Percentiles rank a stretch among this genome's conserved stretches.
These are phyloP conservation scores for Rhodotorula sp. DNA, from an alignment of 1,284 basidiomycete species.

Conservation along the genomic window DNA sequence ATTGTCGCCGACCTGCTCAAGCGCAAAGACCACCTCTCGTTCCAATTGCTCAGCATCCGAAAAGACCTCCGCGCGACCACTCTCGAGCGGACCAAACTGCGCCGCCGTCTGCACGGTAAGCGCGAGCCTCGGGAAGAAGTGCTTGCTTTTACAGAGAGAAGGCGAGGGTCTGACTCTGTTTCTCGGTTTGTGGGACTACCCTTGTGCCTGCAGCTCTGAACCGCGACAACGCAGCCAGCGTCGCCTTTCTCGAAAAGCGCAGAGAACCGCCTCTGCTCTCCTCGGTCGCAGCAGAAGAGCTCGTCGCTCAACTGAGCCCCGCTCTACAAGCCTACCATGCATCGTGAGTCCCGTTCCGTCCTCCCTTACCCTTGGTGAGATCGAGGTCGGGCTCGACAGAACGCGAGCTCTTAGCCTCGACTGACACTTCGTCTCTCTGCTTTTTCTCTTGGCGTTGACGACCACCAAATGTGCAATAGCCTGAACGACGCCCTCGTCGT, in stretches of 20 bases:
- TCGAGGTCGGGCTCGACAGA: no score
- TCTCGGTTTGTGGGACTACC: not conserved
- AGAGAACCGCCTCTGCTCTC: not conserved
- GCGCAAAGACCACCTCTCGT: slow-evolving; percentile 12
- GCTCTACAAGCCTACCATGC: not conserved
- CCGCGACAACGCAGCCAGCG: not conserved
- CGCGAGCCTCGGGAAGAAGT: no score
- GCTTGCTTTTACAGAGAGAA: no score
- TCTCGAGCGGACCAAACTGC: not conserved
- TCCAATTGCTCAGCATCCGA: not conserved
- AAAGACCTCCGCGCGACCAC: not conserved
- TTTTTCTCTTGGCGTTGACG: no score
- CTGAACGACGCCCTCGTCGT: not conserved
- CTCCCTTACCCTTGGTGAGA: no score
- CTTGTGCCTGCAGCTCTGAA: not conserved
- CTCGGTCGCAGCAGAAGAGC: not conserved
- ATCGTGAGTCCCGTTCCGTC: not conserved
- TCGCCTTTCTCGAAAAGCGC: not conserved
- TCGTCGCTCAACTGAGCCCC: not conserved
- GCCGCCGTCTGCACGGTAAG: slow-evolving; percentile 2
- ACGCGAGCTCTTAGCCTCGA: no score
- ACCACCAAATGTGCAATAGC: not conserved
- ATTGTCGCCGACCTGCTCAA: not conserved
- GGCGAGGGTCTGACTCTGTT: not conserved
- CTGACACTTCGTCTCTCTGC: no score